phyloP scores from a whole-genome alignment of 2,329 filamentous ascomycete species.

The Ciborinia camelliae region DNA sequence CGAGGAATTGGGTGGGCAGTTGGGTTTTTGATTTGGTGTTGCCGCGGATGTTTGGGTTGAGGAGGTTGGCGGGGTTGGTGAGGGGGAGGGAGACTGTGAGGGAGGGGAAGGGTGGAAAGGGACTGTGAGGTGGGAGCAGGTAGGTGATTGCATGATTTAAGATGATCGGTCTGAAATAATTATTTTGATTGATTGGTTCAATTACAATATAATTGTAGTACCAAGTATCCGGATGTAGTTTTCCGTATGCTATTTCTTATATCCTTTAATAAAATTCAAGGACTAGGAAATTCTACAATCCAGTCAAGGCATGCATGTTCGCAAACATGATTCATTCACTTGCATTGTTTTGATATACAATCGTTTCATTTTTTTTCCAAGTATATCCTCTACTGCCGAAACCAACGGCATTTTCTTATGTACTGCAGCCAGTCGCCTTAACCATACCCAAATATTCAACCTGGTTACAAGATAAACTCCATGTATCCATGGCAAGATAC shows the following conservation, averaged over 20 bases:
- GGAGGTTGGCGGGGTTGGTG: slow-evolving; percentile 22
- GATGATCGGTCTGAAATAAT: too few relatives aligned
- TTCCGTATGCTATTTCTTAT: background rate
- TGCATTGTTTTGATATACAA: too few relatives aligned
- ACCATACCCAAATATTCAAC: background rate
- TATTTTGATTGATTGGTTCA: too few relatives aligned
- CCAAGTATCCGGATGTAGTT: background rate
- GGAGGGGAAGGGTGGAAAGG: background rate
- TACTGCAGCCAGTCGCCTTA: background rate
- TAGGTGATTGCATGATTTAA: background rate
- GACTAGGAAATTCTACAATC: background rate
- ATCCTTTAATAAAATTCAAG: background rate
- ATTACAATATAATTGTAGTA: background rate
- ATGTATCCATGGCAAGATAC: background rate
- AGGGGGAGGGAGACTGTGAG: background rate
- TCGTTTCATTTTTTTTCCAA: background rate
- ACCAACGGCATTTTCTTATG: too few relatives aligned
- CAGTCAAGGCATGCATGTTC: background rate
- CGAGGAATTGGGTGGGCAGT: slow-evolving; percentile 24
- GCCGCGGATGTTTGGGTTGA: slow-evolving; percentile 32
- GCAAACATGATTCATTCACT: too few relatives aligned
- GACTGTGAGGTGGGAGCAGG: background rate
- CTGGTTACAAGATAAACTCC: too few relatives aligned
- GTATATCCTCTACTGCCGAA: background rate
- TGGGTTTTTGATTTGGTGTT: slow-evolving; percentile 32